Percentiles rank a stretch among this genome's conserved stretches.
Evolutionary conservation across 371 early-diverging fungal genomes (phyloP).

Genomic region (Mucor saturninus): DNA sequence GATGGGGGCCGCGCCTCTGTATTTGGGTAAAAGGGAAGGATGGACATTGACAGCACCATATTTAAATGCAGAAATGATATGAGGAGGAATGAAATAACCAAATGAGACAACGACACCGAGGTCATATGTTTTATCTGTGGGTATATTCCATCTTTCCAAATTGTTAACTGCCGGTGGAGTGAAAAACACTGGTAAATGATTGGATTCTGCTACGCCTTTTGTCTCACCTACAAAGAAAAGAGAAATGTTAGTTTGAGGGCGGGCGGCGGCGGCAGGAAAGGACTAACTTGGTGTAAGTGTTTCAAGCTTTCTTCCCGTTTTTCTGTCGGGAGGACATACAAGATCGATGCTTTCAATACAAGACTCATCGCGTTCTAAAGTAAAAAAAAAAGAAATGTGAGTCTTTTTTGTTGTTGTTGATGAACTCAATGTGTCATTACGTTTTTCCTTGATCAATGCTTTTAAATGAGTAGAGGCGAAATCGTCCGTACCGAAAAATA

Average conservation of each 20-base stretch:
- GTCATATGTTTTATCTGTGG: constrained; percentile 52
- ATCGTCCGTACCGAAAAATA: constrained; percentile 88
- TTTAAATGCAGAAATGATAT: constrained; percentile 69
- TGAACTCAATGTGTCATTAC: constrained; percentile 22
- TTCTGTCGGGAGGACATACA: constrained; percentile 70
- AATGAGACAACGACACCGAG: constrained; percentile 94
- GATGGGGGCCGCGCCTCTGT: constrained; percentile 93
- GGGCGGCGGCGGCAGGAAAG: too few species aligned
- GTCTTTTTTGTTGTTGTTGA: too few species aligned
- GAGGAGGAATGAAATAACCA: constrained; percentile 85
- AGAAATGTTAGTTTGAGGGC: too few species aligned
- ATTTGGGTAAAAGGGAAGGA: constrained; percentile 86
- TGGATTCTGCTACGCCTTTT: constrained; percentile 45
- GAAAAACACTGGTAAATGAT: constrained; percentile 33
- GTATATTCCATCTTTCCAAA: constrained; percentile 40
- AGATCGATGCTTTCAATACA: constrained; percentile 64
- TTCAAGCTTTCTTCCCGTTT: constrained; percentile 49
- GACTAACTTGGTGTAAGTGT: constrained; percentile 43
- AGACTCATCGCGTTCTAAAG: constrained; percentile 18
- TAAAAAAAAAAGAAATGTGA: neutral
- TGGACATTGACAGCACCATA: constrained; percentile 86
- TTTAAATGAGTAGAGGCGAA: constrained; percentile 76
- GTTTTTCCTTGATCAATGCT: constrained; percentile 57
- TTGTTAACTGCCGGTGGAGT: constrained; percentile 34
- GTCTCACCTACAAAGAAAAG: constrained; percentile 33